Percentiles rank a stretch among this genome's conserved stretches.
These are phyloP conservation scores for Candida verbasci DNA, from an alignment of 805 yeast genomes.

Conservation along the genomic window DNA sequence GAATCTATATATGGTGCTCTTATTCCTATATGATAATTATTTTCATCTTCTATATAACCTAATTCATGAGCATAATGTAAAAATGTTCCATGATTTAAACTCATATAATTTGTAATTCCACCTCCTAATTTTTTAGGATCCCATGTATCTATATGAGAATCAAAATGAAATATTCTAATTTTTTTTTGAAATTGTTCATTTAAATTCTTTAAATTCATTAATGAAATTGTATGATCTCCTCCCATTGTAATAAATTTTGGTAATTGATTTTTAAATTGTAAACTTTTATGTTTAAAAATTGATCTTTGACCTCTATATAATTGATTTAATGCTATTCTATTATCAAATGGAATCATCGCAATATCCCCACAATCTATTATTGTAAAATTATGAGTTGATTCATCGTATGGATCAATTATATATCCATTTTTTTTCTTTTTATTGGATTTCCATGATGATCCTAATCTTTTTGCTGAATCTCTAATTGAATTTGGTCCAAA, in stretches of 20 bases:
- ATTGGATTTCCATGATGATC: constrained; percentile 23
- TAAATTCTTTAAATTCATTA: constrained; percentile 48
- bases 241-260: constrained; percentile 49
- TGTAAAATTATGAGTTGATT: constrained; percentile 34
- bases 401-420: constrained; percentile 50
- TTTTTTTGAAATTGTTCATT: constrained; percentile 42
- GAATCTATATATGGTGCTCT: constrained; percentile 56
- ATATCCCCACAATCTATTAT: constrained; percentile 67
- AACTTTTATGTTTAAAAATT: constrained; percentile 21
- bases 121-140: constrained; percentile 62
- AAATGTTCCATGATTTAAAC: constrained; percentile 65
- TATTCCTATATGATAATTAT: constrained; percentile 57
- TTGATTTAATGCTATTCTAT: constrained; percentile 57
- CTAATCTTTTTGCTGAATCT: constrained; percentile 42
- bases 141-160: constrained; percentile 71
- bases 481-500: constrained; percentile 56
- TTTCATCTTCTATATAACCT: constrained; percentile 49
- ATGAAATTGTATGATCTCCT: constrained; percentile 57
- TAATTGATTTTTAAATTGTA: constrained; percentile 1
- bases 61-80: constrained; percentile 67
- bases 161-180: constrained; percentile 57
- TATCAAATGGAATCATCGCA: constrained; percentile 66
- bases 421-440: constrained; percentile 30
- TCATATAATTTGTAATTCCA: constrained; percentile 53
- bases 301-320: constrained; percentile 54